Evolutionary conservation across 1,284 basidiomycete genomes (phyloP), one percentile per base, ranked within the genome.

Genomic region (Austropuccinia psidii): DNA sequence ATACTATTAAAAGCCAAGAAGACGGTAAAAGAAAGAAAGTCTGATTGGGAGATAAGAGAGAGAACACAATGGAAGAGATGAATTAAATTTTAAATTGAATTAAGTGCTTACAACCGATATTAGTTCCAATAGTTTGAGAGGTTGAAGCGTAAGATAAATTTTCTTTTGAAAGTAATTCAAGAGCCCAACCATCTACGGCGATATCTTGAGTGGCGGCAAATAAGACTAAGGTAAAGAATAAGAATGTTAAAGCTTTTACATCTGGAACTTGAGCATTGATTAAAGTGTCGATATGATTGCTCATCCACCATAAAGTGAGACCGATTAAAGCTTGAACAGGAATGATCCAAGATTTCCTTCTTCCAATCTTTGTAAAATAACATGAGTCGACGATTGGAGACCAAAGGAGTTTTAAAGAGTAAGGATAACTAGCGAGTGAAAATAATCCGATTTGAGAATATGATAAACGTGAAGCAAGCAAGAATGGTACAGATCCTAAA

Each of bases 181-280:
- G 85, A 8, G 96, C 96, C 96, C 96, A 99, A 90, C 90, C 95
- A 79, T 98, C 95, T 21, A 98, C 95, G 58, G 95, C 95, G 76
- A 98, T 98, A 81, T 98, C 92, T 86, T 99, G 96, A 0, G 96
- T 98, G 6, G 96, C 96, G 19, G 96, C 95, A 77, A 98, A 90
- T 75, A 94, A 86, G 54, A 98, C 94, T 47, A 99, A 86, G 7
- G 87, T 86, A 19, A 93, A 93, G 79, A 98, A 99, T 49, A 95
- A 83, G 69, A 86, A 83, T 1, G 96, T 97, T 72, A 99, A 84
- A 77, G 89, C 86, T 64, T 84, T 81, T 58, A 98, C 85, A 81
- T 96, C 87, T 47, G 93, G 86, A 57, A 85, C 86, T 19, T 93
- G 90, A 91, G 90, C 86, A 65, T 90, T 87, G 79, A 99, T 85